Evolutionary conservation across 495 filamentous ascomycete genomes (phyloP), one percentile per base, ranked within the genome.

Genomic region (Filosporella fistucella): DNA sequence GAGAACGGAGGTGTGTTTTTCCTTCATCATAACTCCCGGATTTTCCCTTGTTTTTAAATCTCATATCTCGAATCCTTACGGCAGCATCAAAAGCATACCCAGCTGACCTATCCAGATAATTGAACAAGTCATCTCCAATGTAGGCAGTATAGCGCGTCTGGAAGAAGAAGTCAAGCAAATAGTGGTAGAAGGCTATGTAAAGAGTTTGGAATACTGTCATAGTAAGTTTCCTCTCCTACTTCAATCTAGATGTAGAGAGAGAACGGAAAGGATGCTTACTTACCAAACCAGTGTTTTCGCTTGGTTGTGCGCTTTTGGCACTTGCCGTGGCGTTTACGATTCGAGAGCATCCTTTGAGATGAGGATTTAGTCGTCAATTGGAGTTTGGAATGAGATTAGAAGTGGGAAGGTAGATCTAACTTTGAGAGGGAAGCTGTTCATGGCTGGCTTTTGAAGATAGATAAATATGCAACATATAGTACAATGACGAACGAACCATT

Each of bases 131-230:
- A 18, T 51, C 11, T 25, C 28, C 22, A 34, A 51, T 22, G 48
- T 38, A 14, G 17, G 18, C 14, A 34, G 25, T 30, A 17, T 51
- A n/a, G 17, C 29, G 13, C 25, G 30, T 9, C 29, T 51, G 32
- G 28, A 43, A n/a, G 39, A 21, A 26, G 18, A 17, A 26, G 16
- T 51, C 7, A 43, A 45, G 25, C 40, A 51, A 12, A 13, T 36
- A 20, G 48, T 51, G 1, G 22, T 51, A n/a, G 11, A 25, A 22
- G 24, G 48, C n/a, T 51, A 51, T 22, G 30, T 51, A 14, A 33
- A 51, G 33, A 51, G 48, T 39, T 25, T 51, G 20, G 48, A 44
- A 28, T 51, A 51, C 30, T 44, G 48, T 28, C 48, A 51, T 51
- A 41, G 48, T 51, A 25, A 25, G 48, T 18, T 24, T 40, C 18